Base-by-base conservation (phyloP, 139 green algal genomes). In the Deuterostichococcus epilithicus region DNA sequence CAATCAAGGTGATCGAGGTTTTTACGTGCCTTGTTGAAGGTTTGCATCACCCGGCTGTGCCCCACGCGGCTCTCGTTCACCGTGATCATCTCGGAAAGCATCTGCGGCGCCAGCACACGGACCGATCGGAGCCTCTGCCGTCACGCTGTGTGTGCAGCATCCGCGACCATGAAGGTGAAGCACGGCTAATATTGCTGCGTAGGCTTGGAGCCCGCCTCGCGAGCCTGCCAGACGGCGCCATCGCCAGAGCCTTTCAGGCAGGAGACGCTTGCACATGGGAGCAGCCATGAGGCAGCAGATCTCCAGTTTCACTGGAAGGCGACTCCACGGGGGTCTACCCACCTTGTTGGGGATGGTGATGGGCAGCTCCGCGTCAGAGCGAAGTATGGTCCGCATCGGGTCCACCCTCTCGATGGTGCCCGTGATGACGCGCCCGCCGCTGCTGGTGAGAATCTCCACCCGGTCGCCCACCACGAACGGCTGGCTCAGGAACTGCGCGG, bases 341-440 rank as follows among this genome's bases (percentile, higher is more conserved):
- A 86, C 82, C 70, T 86, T 86, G 78, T 86, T 86, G 36, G 78
- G 78, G 20, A 86, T 75, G 22, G 45, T 81, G 68, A 86, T 42
- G 35, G 82, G 82, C 71, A 82, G 76, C 59, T 73, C 67, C 25
- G 68, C 32, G 37, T 86, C 82, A 30, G 75, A 80, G 25, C 73
- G 63, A 30, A 86, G 68, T 33, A 83, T 75, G 45, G 82, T 86
- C 39, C 78, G 70, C 68, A 86, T 79, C 30, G 82, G 82, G 74
- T 86, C 80, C 66, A 86, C 73, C 3, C 75, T 32, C 75, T 83
- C 77, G 5, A 86, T 73, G 36, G 71, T 59, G 5, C 82, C 82
- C 22, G 75, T 78, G 68, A 81, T 38, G 42, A 82, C 77, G 42
- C 78, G 78, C 44, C 28, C 68, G 68, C 82, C 82, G 44, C 34